Evolutionary conservation across 2,329 filamentous ascomycete species (phyloP).

Genomic region (Drechslera avenae): DNA sequence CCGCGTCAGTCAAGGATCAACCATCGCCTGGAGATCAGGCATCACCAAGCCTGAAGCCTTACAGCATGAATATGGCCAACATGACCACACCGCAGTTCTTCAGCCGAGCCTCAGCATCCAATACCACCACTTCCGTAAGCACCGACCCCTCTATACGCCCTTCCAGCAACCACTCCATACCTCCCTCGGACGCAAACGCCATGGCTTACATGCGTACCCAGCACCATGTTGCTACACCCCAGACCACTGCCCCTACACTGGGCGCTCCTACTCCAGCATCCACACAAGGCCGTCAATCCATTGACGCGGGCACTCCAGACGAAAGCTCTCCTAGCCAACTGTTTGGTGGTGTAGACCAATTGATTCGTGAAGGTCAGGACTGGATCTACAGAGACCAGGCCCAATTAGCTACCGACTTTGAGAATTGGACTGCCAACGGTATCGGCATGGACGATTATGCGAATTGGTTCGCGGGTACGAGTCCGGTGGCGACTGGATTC

Average conservation of each 20-base stretch:
- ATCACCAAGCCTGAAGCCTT: slow-evolving; percentile 36
- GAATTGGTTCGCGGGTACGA: slow-evolving; percentile 34
- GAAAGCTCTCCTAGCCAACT: slow-evolving; percentile 56
- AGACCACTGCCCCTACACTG: slow-evolving; percentile 10
- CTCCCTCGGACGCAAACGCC: slow-evolving; percentile 37
- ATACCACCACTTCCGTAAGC: slow-evolving; percentile 30
- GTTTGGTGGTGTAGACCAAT: slow-evolving; percentile 64
- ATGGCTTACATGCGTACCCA: slow-evolving; percentile 41
- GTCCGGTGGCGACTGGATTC: slow-evolving; percentile 12
- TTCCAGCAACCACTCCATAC: slow-evolving; percentile 36
- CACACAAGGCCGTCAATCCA: slow-evolving; percentile 31
- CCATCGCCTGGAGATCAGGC: slow-evolving; percentile 29
- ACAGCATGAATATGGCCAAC: slow-evolving; percentile 36
- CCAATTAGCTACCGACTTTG: slow-evolving; percentile 65
- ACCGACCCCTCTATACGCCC: slow-evolving; percentile 31
- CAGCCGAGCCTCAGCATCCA: slow-evolving; percentile 21
- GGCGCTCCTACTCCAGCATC: slow-evolving; percentile 33
- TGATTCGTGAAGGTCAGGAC: slow-evolving; percentile 67
- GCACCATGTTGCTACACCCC: slow-evolving; percentile 31
- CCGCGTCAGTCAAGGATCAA: slow-evolving; percentile 22
- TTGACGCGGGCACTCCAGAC: slow-evolving; percentile 32
- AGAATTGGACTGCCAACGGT: slow-evolving; percentile 59
- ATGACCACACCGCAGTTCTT: slow-evolving; percentile 34
- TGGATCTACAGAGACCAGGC: slow-evolving; percentile 67
- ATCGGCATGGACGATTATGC: slow-evolving; percentile 39